A percentile compares a stretch with the other conserved stretches of the same genome.
Conservation (phyloP, 1,284 basidiomycete genomes). For the Neonothopanus nambi region DNA sequence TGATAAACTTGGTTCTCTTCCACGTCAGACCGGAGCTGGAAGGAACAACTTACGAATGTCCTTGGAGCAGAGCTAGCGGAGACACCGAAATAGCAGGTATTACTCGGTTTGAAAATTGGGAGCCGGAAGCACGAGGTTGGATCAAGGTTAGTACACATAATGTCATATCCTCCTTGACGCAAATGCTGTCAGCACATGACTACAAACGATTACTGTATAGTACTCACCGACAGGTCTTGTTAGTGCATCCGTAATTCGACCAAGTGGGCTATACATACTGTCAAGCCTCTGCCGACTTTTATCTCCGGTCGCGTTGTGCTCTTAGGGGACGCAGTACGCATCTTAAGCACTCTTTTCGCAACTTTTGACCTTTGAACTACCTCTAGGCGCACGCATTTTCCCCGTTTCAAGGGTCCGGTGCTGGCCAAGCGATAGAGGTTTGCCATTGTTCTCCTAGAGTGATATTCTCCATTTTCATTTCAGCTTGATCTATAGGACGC, state of each 20-base stretch:
- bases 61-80: slow-evolving; percentile 31
- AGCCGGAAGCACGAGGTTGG: slow-evolving; percentile 27
- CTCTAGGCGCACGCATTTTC: slow-evolving; percentile 52
- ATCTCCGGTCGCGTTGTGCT: slow-evolving; percentile 43
- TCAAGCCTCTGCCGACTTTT: slow-evolving; percentile 40
- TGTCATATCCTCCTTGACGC: no score
- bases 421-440: slow-evolving; percentile 58
- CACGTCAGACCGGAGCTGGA: slow-evolving; percentile 28
- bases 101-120: slow-evolving; percentile 27
- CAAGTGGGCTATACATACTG: slow-evolving; percentile 51
- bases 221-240: not conserved
- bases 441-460: slow-evolving; percentile 6
- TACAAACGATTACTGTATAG: not conserved
- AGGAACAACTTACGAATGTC: slow-evolving; percentile 26
- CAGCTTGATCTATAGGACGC: slow-evolving; percentile 32
- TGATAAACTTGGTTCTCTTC: slow-evolving; percentile 34
- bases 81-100: slow-evolving; percentile 24
- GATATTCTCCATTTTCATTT: slow-evolving; percentile 17
- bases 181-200: no score
- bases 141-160: slow-evolving; percentile 22
- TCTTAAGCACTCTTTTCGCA: not conserved
- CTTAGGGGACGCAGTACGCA: slow-evolving; percentile 48
- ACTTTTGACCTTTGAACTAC: not conserved
- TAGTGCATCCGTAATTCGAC: slow-evolving; percentile 40
- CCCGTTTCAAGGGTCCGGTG: slow-evolving; percentile 56